phyloP scores from a whole-genome alignment of 768 basidiomycete genomes.

The Lentinula sp. region DNA sequence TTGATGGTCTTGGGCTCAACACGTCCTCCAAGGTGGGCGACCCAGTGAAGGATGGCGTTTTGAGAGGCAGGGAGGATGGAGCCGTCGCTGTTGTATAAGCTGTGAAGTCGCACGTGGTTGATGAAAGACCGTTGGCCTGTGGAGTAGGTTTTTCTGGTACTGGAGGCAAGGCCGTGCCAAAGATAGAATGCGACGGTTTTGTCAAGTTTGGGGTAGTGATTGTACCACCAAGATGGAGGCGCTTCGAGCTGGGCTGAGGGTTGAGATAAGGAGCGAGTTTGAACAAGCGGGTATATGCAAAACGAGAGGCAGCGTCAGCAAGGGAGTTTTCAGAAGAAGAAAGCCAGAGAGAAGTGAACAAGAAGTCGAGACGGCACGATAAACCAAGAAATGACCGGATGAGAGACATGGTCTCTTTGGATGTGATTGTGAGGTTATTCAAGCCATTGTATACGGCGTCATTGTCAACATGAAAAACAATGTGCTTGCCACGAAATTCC shows the following conservation, averaged over 20 bases:
- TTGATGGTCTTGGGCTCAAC: neutral
- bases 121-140: too few relatives aligned
- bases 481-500: too few relatives aligned
- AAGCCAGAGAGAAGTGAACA: slow-evolving; percentile 6
- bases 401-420: slow-evolving; percentile 7
- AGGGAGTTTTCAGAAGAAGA: neutral
- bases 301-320: slow-evolving; percentile 1
- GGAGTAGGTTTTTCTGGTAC: too few relatives aligned
- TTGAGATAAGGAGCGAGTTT: neutral
- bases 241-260: too few relatives aligned
- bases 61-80: slow-evolving; percentile 8
- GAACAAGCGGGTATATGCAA: slow-evolving; percentile 9
- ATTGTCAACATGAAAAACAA: too few relatives aligned
- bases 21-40: slow-evolving; percentile 9
- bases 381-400: neutral
- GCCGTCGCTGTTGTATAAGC: slow-evolving; percentile 7
- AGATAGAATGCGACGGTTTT: too few relatives aligned
- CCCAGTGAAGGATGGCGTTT: slow-evolving; percentile 16
- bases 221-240: too few relatives aligned
- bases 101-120: slow-evolving; percentile 6
- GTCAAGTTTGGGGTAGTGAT: too few relatives aligned
- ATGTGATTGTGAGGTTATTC: neutral
- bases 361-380: slow-evolving; percentile 1
- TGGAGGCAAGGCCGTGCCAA: too few relatives aligned
- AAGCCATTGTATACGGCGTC: neutral